Conservation (phyloP, 805 yeast species). For the Hanseniaspora lachancei region DNA sequence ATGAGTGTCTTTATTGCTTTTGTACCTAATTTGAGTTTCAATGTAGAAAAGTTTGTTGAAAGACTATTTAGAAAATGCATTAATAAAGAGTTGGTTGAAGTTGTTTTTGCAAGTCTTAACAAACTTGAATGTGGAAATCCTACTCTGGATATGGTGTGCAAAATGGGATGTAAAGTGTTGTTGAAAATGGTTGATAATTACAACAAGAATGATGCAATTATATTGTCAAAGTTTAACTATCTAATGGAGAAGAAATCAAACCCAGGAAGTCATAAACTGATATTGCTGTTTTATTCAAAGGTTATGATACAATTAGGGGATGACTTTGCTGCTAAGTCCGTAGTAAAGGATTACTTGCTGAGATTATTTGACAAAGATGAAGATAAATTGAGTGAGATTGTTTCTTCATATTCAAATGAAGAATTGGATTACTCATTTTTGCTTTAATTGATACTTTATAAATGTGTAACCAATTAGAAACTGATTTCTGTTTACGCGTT, state of each 20-base stretch:
- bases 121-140: background rate
- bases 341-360: background rate
- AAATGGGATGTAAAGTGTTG: background rate
- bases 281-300: slow-evolving; percentile 4
- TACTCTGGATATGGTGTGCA: background rate
- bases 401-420: background rate
- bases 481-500: background rate
- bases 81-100: background rate
- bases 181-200: background rate
- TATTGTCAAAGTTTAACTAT: background rate
- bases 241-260: background rate
- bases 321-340: background rate
- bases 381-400: background rate
- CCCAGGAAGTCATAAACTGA: slow-evolving; percentile 7
- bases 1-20: background rate
- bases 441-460: background rate
- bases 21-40: background rate
- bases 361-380: background rate
- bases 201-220: background rate
- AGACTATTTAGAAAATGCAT: background rate
- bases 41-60: slow-evolving; percentile 4
- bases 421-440: background rate
- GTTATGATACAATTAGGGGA: background rate
- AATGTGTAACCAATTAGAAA: background rate
- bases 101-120: background rate